Conservation (phyloP, 2,329 filamentous ascomycete genomes). For the Cladosporium sp. region DNA sequence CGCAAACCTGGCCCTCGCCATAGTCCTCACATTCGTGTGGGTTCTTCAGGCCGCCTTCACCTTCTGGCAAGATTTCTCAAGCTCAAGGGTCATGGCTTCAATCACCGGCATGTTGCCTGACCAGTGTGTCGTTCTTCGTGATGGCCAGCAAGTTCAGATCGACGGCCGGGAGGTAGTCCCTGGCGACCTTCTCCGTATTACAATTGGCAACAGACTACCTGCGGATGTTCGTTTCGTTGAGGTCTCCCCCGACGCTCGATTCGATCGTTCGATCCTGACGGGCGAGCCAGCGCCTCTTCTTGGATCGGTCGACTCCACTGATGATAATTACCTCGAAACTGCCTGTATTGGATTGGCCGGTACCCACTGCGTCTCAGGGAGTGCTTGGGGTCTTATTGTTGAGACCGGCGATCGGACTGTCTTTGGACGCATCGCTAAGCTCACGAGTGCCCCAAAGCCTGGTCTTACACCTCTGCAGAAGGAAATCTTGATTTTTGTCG, state of each 20-base stretch:
- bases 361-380: constrained; percentile 72
- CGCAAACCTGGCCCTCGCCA: constrained; percentile 69
- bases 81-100: constrained; percentile 70
- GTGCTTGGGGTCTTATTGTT: constrained; percentile 63
- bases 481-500: constrained; percentile 69
- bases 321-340: constrained; percentile 73
- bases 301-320: constrained; percentile 61
- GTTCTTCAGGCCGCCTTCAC: constrained; percentile 47
- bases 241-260: constrained; percentile 64
- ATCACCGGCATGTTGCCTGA: constrained; percentile 80
- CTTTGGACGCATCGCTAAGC: constrained; percentile 67
- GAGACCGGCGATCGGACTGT: constrained; percentile 69
- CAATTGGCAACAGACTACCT: constrained; percentile 68
- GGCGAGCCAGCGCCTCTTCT: constrained; percentile 60
- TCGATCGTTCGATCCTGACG: constrained; percentile 70
- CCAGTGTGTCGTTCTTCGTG: constrained; percentile 61
- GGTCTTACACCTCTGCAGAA: constrained; percentile 67
- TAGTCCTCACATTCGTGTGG: constrained; percentile 70
- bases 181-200: constrained; percentile 65
- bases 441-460: constrained; percentile 65
- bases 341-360: constrained; percentile 72
- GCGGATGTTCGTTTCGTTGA: constrained; percentile 69
- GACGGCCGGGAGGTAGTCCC: constrained; percentile 58
- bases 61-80: constrained; percentile 70
- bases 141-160: constrained; percentile 44